Base-by-base conservation (phyloP, 306 rosid genomes). In the Gleditsia sinensis region DNA sequence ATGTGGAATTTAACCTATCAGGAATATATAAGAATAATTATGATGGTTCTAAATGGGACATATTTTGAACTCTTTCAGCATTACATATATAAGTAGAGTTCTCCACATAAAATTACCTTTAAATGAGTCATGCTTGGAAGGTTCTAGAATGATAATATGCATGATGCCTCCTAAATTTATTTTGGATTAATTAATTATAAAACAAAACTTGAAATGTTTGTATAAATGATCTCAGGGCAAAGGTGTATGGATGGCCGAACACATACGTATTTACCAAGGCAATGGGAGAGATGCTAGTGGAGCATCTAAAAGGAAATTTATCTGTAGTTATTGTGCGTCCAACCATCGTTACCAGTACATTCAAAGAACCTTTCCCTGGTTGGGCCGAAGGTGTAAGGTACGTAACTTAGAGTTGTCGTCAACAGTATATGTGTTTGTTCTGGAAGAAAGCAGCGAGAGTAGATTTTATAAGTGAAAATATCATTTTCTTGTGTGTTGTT, bases 221-320 rank as follows among this genome's bases (percentile, higher is more conserved):
- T 39, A 5, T 42, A 1, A 20, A 4, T n/a, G 42, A 53, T 40
- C 32, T 40, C 32, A 94, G 98, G 77, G 89, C 97, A 67, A 87
- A 80, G 42, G 2, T 45, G n/a, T 85, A 82, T 28, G 97, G 97
- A 72, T 91, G 98, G 97, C 98, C 98, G 61, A 91, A 91, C 45
- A 87, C 97, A 0, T 94, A 88, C 0, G 96, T 88, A 2, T 94
- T 94, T 60, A 91, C 98, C 0, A 94, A 94, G 61, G 96, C 97
- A 50, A 74, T 94, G 67, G 98, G 80, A 13, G 98, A 94, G 66
- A 94, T 94, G 97, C 16, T 84, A 0, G 30, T 94, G 2, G 89
- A 69, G 45, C 70, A 90, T 0, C 13, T 65, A 2, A 85, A 86
- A 77, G 91, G 59, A 55, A 62, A 61, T 5, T 3, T 85, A 7